These are phyloP conservation scores for Luffa aegyptiaca DNA, from an alignment of 306 rosid genomes.

Conservation along the genomic window DNA sequence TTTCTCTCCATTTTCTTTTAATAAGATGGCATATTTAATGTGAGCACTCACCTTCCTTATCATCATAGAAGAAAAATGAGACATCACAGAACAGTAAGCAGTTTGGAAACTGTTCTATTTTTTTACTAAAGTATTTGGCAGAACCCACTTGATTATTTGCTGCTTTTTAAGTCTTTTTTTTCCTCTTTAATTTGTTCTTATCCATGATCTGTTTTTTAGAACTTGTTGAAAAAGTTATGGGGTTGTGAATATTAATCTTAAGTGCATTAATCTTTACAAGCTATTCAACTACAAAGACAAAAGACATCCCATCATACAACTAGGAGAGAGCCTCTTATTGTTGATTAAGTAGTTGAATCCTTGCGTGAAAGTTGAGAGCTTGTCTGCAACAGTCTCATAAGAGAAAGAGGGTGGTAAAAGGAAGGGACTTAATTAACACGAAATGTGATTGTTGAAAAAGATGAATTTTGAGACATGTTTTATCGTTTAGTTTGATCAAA, in stretches of 20 bases:
- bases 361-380: not conserved
- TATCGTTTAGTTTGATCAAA: not conserved
- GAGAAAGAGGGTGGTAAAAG: not conserved
- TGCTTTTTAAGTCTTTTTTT: not conserved
- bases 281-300: not conserved
- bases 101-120: not conserved
- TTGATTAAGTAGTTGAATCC: not conserved
- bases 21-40: conserved; percentile 6
- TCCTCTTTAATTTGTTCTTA: not conserved
- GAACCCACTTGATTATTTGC: not conserved
- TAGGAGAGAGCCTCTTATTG: not conserved
- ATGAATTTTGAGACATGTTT: not conserved
- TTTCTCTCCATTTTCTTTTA: not conserved
- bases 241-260: not conserved
- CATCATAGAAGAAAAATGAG: not conserved
- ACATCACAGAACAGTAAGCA: not conserved
- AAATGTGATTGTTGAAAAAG: not conserved
- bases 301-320: not conserved
- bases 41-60: not conserved
- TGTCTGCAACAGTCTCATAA: not conserved
- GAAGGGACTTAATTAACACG: not conserved
- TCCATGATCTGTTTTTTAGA: not conserved
- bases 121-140: not conserved
- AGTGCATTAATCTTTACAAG: not conserved
- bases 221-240: not conserved